phyloP scores from a whole-genome alignment of 2,329 filamentous ascomycete species.

The Monosporascus cannonballus region DNA sequence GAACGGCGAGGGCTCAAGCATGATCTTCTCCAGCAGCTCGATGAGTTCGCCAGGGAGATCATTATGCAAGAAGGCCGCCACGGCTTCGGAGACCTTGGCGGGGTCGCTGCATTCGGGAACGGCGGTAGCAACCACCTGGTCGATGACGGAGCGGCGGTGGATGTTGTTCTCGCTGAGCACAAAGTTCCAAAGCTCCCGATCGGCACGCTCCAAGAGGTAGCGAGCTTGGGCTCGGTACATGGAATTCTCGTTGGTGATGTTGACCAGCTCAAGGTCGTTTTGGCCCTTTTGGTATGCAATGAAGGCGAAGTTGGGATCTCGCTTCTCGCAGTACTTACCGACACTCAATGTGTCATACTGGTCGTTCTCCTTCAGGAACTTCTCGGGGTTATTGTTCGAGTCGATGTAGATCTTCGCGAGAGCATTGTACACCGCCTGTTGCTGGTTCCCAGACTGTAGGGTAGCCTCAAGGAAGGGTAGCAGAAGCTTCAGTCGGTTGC shows the following conservation, averaged over 20 bases:
- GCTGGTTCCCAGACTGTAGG: conserved; percentile 82
- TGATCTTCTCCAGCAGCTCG: conserved; percentile 97
- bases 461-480: conserved; percentile 94
- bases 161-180: conserved; percentile 95
- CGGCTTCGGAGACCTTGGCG: conserved; percentile 88
- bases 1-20: conserved; percentile 98
- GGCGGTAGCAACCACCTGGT: conserved; percentile 93
- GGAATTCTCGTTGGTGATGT: conserved; percentile 98
- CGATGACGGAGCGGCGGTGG: conserved; percentile 85
- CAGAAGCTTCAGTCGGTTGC: conserved; percentile 92
- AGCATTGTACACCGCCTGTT: conserved; percentile 95
- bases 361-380: conserved; percentile 95
- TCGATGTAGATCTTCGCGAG: conserved; percentile 99
- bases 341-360: conserved; percentile 88
- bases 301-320: conserved; percentile 90
- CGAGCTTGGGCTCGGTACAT: conserved; percentile 99
- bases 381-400: conserved; percentile 95
- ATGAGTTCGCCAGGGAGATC: conserved; percentile 93
- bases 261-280: conserved; percentile 94
- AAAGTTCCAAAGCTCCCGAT: conserved; percentile 88
- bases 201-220: conserved; percentile 86
- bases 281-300: conserved; percentile 95
- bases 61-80: conserved; percentile 84
- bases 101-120: conserved; percentile 91
- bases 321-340: conserved; percentile 98